Percentiles rank a stretch among this genome's conserved stretches.
phyloP scores from a whole-genome alignment of 2,329 filamentous ascomycete species.

The Fusarium nisikadoi region DNA sequence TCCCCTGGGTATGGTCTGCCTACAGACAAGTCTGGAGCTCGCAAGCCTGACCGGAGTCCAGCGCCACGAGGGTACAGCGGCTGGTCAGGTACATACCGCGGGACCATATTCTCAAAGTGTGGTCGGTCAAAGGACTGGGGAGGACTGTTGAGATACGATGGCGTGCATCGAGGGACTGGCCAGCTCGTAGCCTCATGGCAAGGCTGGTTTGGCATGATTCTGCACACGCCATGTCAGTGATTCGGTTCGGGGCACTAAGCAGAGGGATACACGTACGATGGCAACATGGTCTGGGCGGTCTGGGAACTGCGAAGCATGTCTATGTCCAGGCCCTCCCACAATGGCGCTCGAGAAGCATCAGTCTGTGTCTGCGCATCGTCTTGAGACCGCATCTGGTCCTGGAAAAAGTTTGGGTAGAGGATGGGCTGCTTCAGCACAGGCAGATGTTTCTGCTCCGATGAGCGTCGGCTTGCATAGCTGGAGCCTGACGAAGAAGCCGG shows the following conservation, averaged over 20 bases:
- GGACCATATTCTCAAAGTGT: conserved; percentile 1
- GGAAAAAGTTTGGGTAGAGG: conserved; percentile 7
- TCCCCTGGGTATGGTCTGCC: not conserved
- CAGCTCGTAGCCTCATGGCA: conserved; percentile 22
- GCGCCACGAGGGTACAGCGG: not conserved
- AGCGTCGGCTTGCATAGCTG: conserved; percentile 18
- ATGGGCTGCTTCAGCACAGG: conserved; percentile 17
- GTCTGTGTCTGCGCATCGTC: conserved; percentile 10
- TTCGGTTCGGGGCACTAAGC: not conserved
- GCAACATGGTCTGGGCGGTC: conserved; percentile 13
- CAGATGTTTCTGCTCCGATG: conserved; percentile 33
- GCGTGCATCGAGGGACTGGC: conserved; percentile 15
- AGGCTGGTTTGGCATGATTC: conserved; percentile 6
- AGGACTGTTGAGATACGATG: not conserved
- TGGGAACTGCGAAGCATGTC: conserved; percentile 7
- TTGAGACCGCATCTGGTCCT: conserved; percentile 3
- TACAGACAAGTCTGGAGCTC: conserved; percentile 13
- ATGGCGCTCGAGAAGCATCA: not conserved
- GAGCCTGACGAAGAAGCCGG: conserved; percentile 20
- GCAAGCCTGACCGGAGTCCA: conserved; percentile 10
- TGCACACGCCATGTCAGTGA: conserved; percentile 14
- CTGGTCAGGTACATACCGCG: conserved; percentile 17
- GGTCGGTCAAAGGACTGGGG: conserved; percentile 10
- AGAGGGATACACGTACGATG: conserved; percentile 22
- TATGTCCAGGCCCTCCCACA: conserved; percentile 8